Evolutionary conservation across 768 basidiomycete genomes (phyloP).

Genomic region (Strobilomyces dryophilus): DNA sequence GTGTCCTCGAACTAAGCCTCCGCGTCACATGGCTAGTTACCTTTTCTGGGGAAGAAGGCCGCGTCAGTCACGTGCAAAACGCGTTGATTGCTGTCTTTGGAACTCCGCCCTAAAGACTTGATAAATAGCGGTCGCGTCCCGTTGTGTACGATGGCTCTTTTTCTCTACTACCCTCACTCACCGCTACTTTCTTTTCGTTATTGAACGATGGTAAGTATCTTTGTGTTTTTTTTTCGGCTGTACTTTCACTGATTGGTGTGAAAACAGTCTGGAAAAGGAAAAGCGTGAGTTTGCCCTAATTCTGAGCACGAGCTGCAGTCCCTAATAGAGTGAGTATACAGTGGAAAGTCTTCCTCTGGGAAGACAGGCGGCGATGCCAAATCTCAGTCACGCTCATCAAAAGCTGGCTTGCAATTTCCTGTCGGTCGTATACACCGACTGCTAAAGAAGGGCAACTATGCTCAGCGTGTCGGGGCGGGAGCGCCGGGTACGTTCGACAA

Average conservation of each 20-base stretch:
- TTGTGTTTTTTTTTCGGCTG: neutral
- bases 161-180: constrained; percentile 18
- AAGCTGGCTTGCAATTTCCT: constrained; percentile 67
- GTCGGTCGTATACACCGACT: constrained; percentile 81
- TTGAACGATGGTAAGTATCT: constrained; percentile 31
- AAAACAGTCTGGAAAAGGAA: constrained; percentile 52
- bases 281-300: constrained; percentile 36
- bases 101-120: constrained; percentile 29
- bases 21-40: constrained; percentile 17
- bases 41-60: constrained; percentile 16
- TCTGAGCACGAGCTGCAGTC: neutral
- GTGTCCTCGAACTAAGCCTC: constrained; percentile 15
- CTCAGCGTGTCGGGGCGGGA: constrained; percentile 63
- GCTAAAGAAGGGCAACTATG: constrained; percentile 70
- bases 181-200: constrained; percentile 8
- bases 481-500: constrained; percentile 50
- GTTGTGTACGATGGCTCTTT: neutral
- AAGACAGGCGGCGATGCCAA: constrained; percentile 51
- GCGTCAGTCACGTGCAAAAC: constrained; percentile 33
- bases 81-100: constrained; percentile 30
- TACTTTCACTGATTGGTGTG: constrained; percentile 6
- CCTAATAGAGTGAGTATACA: constrained; percentile 8
- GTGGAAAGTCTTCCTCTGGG: constrained; percentile 45
- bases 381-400: constrained; percentile 63
- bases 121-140: constrained; percentile 31